Conservation (phyloP, 2,329 filamentous ascomycete genomes). For the Coleophoma eucalyptorum region DNA sequence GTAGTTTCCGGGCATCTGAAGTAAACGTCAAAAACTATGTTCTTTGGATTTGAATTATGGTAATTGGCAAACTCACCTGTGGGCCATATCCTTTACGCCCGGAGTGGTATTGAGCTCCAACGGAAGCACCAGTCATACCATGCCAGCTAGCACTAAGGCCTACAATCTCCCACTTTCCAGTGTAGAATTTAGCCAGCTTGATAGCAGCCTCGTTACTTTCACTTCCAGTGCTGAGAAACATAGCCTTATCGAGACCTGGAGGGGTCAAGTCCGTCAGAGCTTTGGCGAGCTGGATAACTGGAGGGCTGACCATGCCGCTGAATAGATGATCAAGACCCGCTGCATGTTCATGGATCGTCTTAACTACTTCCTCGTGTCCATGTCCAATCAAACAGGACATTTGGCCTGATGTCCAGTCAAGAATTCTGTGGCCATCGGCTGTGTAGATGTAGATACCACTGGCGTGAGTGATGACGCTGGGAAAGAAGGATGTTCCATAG, state of each 20-base stretch:
- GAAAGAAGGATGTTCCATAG: conserved; percentile 9
- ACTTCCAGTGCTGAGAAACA: conserved; percentile 54
- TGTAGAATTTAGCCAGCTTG: conserved; percentile 59
- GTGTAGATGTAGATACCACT: conserved; percentile 35
- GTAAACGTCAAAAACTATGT: background rate
- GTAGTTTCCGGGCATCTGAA: conserved; percentile 49
- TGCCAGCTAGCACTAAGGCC: conserved; percentile 57
- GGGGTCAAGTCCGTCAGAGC: conserved; percentile 46
- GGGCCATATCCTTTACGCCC: conserved; percentile 44
- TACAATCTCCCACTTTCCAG: conserved; percentile 62
- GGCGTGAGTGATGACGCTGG: conserved; percentile 15
- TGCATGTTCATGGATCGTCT: conserved; percentile 44
- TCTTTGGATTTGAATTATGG: background rate
- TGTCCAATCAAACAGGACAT: conserved; percentile 58
- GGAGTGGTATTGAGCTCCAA: conserved; percentile 48
- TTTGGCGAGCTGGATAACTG: conserved; percentile 51
- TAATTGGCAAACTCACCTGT: conserved; percentile 11
- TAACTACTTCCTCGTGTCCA: conserved; percentile 52
- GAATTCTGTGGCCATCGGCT: conserved; percentile 36
- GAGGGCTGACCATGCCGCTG: conserved; percentile 53
- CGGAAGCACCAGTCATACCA: conserved; percentile 52
- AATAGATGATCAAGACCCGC: conserved; percentile 53
- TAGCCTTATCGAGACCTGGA: conserved; percentile 44
- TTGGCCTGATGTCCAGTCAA: conserved; percentile 59
- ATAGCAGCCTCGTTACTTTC: conserved; percentile 61